Evolutionary conservation across 805 yeast genomes (phyloP).

Genomic region (Metschnikowia corniflorae): DNA sequence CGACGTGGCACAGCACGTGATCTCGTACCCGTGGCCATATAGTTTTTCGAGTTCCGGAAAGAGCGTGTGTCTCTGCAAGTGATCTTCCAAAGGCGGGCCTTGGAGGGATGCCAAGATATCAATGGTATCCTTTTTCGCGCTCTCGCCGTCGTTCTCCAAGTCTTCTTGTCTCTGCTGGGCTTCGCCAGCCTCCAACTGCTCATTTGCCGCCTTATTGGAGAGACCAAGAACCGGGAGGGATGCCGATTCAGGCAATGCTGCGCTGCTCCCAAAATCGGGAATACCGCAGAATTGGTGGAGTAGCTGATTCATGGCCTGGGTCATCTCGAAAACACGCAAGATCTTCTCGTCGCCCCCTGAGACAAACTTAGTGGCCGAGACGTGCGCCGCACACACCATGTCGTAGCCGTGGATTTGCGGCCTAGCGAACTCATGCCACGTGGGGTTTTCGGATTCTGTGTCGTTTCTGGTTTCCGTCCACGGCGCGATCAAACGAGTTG

Average conservation of each 20-base stretch:
- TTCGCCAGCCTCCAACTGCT: conserved; percentile 40
- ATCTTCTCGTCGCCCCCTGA: conserved; percentile 97
- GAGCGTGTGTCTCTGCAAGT: conserved; percentile 82
- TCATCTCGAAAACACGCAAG: conserved; percentile 83
- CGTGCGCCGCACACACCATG: conserved; percentile 73
- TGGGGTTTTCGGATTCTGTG: conserved; percentile 9
- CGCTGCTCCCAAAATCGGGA: conserved; percentile 17
- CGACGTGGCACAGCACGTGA: conserved; percentile 71
- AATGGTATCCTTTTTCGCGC: conserved; percentile 40
- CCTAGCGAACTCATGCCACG: conserved; percentile 92
- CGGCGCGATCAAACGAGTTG: conserved; percentile 77
- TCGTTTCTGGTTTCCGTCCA: conserved; percentile 40
- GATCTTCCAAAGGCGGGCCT: conserved; percentile 74
- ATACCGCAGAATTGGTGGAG: conserved; percentile 54
- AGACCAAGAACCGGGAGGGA: conserved; percentile 90
- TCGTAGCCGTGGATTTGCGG: conserved; percentile 99
- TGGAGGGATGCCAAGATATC: conserved; percentile 46
- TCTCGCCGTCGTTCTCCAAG: conserved; percentile 26
- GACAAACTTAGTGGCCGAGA: conserved; percentile 62
- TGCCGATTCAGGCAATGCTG: conserved; percentile 71
- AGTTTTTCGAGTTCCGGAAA: conserved; percentile 95
- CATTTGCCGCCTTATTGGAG: conserved; percentile 80
- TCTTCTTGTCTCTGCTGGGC: conserved; percentile 38
- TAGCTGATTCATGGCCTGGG: conserved; percentile 68
- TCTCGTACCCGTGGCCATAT: conserved; percentile 97